Percentiles rank a stretch among this genome's conserved stretches.
These are phyloP conservation scores for Salix koriyanagi DNA, from an alignment of 345 rosid genomes.

Conservation along the genomic window DNA sequence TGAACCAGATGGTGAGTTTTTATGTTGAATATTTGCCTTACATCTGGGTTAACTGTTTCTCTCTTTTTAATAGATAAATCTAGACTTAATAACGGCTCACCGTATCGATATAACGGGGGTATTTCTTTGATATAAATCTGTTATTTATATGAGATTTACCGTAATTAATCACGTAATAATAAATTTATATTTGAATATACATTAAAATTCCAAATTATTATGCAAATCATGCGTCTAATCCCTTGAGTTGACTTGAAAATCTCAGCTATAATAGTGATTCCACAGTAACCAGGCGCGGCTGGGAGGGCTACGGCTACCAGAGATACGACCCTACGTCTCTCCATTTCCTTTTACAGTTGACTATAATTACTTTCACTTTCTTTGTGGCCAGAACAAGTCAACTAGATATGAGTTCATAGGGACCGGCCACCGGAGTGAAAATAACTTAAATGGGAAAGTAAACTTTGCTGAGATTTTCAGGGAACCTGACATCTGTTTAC, in stretches of 20 bases:
- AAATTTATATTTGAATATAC: too few relatives aligned
- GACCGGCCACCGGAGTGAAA: constrained; percentile 9
- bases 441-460: neutral
- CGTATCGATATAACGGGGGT: too few relatives aligned
- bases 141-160: too few relatives aligned
- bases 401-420: constrained; percentile 24
- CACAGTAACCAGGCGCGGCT: neutral
- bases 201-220: too few relatives aligned
- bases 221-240: too few relatives aligned
- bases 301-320: neutral
- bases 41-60: neutral
- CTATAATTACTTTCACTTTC: constrained; percentile 10
- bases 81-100: too few relatives aligned
- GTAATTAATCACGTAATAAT: too few relatives aligned
- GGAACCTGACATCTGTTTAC: neutral
- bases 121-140: too few relatives aligned
- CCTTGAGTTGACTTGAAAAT: too few relatives aligned
- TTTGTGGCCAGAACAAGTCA: constrained; percentile 10
- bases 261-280: too few relatives aligned
- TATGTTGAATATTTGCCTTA: neutral
- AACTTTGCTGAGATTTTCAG: neutral
- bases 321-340: constrained; percentile 23
- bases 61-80: too few relatives aligned
- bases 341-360: constrained; percentile 7
- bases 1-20: neutral